phyloP scores from a whole-genome alignment of 192 early-diverging fungal genomes.

The Glomus cerebriforme region DNA sequence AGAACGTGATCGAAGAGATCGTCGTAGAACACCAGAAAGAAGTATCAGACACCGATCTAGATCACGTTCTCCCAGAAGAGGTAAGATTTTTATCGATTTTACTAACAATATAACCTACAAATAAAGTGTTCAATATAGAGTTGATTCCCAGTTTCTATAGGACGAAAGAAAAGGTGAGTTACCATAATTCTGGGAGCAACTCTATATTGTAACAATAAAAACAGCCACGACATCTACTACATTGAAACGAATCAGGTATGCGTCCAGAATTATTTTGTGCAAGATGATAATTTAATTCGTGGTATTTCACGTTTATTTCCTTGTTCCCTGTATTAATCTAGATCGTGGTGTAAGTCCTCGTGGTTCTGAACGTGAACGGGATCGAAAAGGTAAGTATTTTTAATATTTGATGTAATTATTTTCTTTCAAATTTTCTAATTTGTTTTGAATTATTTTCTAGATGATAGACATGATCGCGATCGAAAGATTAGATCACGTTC shows the following conservation, averaged over 20 bases:
- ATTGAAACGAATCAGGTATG: conserved; percentile 1
- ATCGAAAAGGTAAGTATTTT: conserved; percentile 12
- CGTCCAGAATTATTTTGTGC: neutral
- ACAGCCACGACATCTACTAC: neutral
- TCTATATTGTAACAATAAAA: neutral
- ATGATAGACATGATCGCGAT: conserved; percentile 21
- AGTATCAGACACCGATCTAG: neutral
- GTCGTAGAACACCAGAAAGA: conserved; percentile 14
- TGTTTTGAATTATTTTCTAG: neutral
- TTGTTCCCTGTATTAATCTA: neutral
- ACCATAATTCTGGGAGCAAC: neutral
- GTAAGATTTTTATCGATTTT: neutral
- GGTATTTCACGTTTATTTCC: conserved; percentile 24
- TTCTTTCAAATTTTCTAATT: neutral
- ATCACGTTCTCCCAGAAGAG: conserved; percentile 15
- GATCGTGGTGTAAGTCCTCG: conserved; percentile 25
- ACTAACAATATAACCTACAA: neutral
- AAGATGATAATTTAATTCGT: conserved; percentile 15
- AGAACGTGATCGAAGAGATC: conserved; percentile 5
- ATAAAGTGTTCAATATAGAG: neutral
- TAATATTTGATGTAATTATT: neutral
- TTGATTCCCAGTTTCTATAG: neutral
- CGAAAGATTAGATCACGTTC: conserved; percentile 7
- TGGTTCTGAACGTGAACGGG: conserved; percentile 22
- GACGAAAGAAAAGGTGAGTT: neutral